Evolutionary conservation across 2,329 filamentous ascomycete species (phyloP).

Genomic region (Zasmidium cellare): DNA sequence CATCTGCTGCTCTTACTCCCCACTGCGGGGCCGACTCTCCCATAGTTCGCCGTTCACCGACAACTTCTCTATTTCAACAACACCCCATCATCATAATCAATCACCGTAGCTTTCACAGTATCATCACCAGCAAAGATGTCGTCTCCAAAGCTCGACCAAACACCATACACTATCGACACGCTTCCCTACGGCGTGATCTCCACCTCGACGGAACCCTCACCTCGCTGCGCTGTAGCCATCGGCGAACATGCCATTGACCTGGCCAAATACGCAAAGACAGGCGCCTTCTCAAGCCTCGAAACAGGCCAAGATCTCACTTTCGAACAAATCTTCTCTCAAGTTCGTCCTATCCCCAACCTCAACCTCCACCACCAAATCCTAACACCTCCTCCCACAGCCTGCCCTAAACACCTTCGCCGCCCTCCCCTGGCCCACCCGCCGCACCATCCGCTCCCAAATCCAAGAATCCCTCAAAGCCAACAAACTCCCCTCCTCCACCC

Average conservation of each 20-base stretch:
- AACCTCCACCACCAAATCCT: background rate
- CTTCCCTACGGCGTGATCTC: constrained; percentile 34
- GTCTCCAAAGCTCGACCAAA: constrained; percentile 21
- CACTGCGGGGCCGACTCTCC: background rate
- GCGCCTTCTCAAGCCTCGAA: constrained; percentile 21
- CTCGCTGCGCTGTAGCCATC: constrained; percentile 33
- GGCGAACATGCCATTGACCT: constrained; percentile 32
- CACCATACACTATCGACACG: constrained; percentile 30
- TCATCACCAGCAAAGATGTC: constrained; percentile 14
- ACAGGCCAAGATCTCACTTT: constrained; percentile 18
- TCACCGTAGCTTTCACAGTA: background rate
- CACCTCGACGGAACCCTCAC: constrained; percentile 22
- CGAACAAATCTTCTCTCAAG: constrained; percentile 23
- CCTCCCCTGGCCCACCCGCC: constrained; percentile 39
- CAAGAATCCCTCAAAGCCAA: constrained; percentile 36
- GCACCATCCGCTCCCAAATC: constrained; percentile 44
- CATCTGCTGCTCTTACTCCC: background rate
- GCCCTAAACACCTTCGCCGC: constrained; percentile 54
- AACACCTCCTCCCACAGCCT: constrained; percentile 21
- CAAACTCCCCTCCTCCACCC: constrained; percentile 28
- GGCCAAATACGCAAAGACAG: constrained; percentile 23
- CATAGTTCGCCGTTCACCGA: background rate
- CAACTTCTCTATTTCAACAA: background rate
- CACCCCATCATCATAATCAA: background rate
- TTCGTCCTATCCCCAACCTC: constrained; percentile 4